Evolutionary conservation across 2,329 filamentous ascomycete species (phyloP).

Genomic region (Geoglossum cookeanum): DNA sequence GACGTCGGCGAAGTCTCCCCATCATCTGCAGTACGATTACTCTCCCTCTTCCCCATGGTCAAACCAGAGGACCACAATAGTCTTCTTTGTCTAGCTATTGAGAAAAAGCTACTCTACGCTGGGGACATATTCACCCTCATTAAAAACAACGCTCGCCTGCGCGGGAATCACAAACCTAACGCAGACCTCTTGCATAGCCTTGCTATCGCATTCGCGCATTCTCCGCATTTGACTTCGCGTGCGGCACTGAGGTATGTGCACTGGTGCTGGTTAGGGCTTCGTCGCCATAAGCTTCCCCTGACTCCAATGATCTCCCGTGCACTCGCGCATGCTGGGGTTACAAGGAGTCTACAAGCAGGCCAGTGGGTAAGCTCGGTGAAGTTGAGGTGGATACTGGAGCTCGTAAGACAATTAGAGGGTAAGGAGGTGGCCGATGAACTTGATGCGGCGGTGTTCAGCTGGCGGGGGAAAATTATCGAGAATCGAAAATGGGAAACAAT

Average conservation of each 20-base stretch:
- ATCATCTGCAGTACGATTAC: neutral
- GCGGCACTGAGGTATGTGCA: constrained; percentile 26
- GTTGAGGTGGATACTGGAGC: constrained; percentile 25
- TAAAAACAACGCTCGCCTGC: neutral
- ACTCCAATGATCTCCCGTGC: constrained; percentile 26
- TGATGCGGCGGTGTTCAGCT: constrained; percentile 13
- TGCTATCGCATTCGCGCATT: constrained; percentile 24
- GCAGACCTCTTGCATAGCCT: constrained; percentile 26
- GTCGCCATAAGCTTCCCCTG: constrained; percentile 23
- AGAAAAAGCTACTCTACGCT: neutral
- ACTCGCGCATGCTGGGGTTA: constrained; percentile 30
- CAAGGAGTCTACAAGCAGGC: constrained; percentile 22
- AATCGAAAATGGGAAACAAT: neutral
- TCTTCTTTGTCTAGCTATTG: neutral
- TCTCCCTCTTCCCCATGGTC: neutral
- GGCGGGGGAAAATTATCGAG: constrained; percentile 6
- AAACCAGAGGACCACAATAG: neutral
- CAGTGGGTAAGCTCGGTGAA: constrained; percentile 17
- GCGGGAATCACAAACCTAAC: constrained; percentile 14
- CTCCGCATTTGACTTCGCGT: constrained; percentile 19
- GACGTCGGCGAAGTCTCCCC: neutral
- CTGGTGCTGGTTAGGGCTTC: constrained; percentile 27
- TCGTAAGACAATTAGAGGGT: constrained; percentile 26
- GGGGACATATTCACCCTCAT: neutral
- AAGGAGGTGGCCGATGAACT: constrained; percentile 20